Base-by-base conservation (phyloP, 73 alveolate genomes). In the Urostyla sp. region DNA sequence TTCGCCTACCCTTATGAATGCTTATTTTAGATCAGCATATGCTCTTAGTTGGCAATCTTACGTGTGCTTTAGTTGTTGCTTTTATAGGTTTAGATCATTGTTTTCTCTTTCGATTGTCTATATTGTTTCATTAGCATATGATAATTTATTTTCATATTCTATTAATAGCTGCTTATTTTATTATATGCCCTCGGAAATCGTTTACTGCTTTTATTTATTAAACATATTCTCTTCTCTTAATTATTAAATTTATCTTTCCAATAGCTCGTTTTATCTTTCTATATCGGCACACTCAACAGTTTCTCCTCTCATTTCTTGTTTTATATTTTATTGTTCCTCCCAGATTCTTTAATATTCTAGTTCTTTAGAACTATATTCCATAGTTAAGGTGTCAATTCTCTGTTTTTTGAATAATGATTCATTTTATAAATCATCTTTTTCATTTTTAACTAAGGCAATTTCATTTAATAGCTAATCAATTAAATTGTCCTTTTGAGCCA, bases 281-380 rank as follows among this genome's bases (percentile, higher is more conserved):
- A 38, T n/a, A 43, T 63, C 79, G 26, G 37, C 24, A 20, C 61
- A 36, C 6, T 63, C 26, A 3, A 60, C 37, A 13, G 79, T 38
- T 28, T 63, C 79, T 20, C 79, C 79, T 43, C 79, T 63, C 6
- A 63, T 20, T 11, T 63, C 79, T 20, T 57, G 45, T 28, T 63
- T 63, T 13, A 63, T 21, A 46, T 10, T 20, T 63, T 63, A 23
- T 23, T 63, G 61, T 23, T 63, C 79, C 13, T 63, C 61, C 79
- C 79, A 63, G 1, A 63, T 27, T 40, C 79, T 63, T 23, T 63
- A 48, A 32, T 63, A 63, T 63, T 63, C 79, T 5, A 10, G 79
- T 63, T 63, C 79, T 24, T 63, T 63, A 1, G 79, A 43, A 24
- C 44, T 63, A 28, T 43, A 63, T 32, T 63, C 79, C 21, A 63